Evolutionary conservation across 2,329 filamentous ascomycete species (phyloP), one percentile per base, ranked within the genome.

Genomic region (Paracamarosporium sp.): DNA sequence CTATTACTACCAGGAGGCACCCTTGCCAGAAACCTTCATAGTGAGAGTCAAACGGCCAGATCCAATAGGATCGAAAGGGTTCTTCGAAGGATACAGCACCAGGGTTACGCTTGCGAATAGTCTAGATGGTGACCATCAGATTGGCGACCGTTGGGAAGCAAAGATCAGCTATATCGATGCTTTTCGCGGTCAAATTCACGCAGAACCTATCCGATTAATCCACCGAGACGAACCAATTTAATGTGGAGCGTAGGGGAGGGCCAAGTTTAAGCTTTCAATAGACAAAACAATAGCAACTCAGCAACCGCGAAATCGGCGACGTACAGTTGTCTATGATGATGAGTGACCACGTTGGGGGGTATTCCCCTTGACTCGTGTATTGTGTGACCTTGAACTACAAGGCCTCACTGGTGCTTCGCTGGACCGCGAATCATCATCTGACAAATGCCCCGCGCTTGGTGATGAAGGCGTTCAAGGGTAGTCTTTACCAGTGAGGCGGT

Each of bases 1-100:
- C 13, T 81, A 83, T 65, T 81, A 86, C 65, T 86, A 84, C 69
- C 76, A 77, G 9, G 82, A 88, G 64, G 80, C 80, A 11, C 50
- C 72, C 1, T 71, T 88, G 4, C 85, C 86, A 0, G 68, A 79
- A 15, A 80, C 78, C 0, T 82, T 84, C 60, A 70, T 57, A 20
- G 72, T 75, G 27, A 69, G 67, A 62, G 64, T 77, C 17, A 57
- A 57, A 40, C 41, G 8, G 12, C 9, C 17, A 2, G 27, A 6
- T 12, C 20, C 30, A 51, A 59, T 36, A 35, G 53, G 68, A 64
- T 33, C 8, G 33, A 60, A 30, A 65, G 67, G 54, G 65, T 54
- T 27, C 12, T n/a, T 51, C n/a, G 48, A 41, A 8, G 65, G 66
- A n/a, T 64, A 64, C 38, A 55, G 59, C 4, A 41, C 67, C 46